Evolutionary conservation across 1,284 basidiomycete species (phyloP).

Genomic region (Irpex sp.): DNA sequence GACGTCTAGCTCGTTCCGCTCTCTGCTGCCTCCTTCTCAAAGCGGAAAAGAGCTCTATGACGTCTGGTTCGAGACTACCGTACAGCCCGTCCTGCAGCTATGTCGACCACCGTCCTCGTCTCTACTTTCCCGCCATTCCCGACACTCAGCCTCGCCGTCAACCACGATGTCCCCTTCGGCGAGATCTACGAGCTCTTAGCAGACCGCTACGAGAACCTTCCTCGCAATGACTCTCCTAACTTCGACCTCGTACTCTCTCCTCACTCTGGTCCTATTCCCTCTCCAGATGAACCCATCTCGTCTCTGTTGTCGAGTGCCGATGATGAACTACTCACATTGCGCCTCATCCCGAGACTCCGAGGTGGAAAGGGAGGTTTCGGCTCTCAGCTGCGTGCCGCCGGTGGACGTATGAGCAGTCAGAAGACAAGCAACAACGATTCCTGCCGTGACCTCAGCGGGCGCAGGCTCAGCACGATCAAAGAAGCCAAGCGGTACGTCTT

Average conservation of each 20-base stretch:
- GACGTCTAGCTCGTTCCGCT: no score
- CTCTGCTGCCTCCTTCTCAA: no score
- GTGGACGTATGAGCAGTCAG: constrained; percentile 95
- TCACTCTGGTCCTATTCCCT: constrained; percentile 45
- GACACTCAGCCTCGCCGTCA: constrained; percentile 60
- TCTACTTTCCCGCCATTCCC: constrained; percentile 76
- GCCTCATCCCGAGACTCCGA: constrained; percentile 65
- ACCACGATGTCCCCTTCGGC: constrained; percentile 45
- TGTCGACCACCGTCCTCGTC: constrained; percentile 57
- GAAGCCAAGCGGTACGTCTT: constrained; percentile 83
- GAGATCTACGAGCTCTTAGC: constrained; percentile 51
- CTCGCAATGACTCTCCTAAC: constrained; percentile 29
- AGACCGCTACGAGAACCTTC: constrained; percentile 56
- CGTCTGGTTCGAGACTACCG: background rate
- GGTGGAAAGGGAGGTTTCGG: constrained; percentile 99
- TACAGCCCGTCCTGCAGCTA: constrained; percentile 14
- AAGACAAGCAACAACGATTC: constrained; percentile 95
- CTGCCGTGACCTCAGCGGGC: constrained; percentile 89
- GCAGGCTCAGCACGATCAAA: constrained; percentile 90
- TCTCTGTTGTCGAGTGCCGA: constrained; percentile 36
- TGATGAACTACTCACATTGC: constrained; percentile 47
- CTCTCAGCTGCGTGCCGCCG: constrained; percentile 92
- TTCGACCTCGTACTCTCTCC: constrained; percentile 49
- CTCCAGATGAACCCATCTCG: constrained; percentile 38
- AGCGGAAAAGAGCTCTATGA: no score